phyloP scores from a whole-genome alignment of 441 rosid species.

The Pelargonium fulgidum region DNA sequence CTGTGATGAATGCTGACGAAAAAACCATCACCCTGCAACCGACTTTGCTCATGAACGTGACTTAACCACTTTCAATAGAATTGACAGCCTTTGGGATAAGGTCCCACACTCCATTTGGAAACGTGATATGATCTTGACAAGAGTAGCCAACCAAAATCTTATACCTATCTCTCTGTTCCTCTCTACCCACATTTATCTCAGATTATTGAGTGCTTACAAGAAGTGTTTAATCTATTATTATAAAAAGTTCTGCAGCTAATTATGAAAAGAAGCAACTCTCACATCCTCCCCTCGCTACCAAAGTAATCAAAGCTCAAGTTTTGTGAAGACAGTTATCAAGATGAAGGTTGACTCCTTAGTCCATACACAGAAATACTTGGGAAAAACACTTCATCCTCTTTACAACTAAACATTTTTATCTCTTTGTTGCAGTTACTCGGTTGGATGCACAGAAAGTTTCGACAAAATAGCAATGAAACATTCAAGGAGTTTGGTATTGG shows the following conservation, averaged over 20 bases:
- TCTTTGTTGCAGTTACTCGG: constrained; percentile 55
- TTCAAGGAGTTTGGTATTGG: constrained; percentile 57
- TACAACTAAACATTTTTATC: constrained; percentile 14
- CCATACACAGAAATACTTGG: neutral
- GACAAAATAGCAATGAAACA: constrained; percentile 51
- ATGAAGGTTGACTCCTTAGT: constrained; percentile 56
- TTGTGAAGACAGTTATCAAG: constrained; percentile 20
- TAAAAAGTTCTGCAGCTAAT: constrained; percentile 17
- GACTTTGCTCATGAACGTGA: constrained; percentile 7
- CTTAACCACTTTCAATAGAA: neutral
- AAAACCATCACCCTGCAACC: neutral
- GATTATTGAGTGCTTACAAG: constrained; percentile 19
- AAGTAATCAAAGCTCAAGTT: constrained; percentile 7
- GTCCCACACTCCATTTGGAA: constrained; percentile 41
- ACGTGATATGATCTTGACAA: constrained; percentile 46
- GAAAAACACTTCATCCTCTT: neutral
- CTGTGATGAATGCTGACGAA: constrained; percentile 12
- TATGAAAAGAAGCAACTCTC: constrained; percentile 23
- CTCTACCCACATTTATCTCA: constrained; percentile 37
- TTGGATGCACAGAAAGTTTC: constrained; percentile 81
- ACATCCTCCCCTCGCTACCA: constrained; percentile 14
- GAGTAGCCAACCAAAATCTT: constrained; percentile 40
- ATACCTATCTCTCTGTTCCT: constrained; percentile 55
- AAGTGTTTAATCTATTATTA: constrained; percentile 24
- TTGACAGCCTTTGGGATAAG: constrained; percentile 15